A percentile compares a stretch with the other conserved stretches of the same genome.
Evolutionary conservation across 2,329 filamentous ascomycete species (phyloP).

Genomic region (Fusarium sp.): DNA sequence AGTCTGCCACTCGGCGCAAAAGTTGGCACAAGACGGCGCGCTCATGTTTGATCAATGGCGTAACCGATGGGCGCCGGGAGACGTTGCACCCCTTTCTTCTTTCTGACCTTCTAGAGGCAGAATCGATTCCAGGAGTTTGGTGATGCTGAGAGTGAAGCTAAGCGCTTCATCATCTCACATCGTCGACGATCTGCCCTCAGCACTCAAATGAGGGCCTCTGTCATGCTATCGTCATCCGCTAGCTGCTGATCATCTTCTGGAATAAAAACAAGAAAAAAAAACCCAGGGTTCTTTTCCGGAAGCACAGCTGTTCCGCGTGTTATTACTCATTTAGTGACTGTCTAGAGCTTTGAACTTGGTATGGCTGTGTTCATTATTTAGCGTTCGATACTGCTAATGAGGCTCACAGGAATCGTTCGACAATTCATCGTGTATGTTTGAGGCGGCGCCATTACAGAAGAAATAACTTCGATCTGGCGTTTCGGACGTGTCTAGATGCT

Average conservation of each 20-base stretch:
- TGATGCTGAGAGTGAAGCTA: conserved; percentile 18
- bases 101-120: conserved; percentile 29
- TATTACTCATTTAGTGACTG: background rate
- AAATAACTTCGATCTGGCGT: conserved; percentile 14
- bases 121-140: conserved; percentile 32
- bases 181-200: conserved; percentile 18
- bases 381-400: background rate
- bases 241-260: conserved; percentile 22
- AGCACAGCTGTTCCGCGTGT: background rate
- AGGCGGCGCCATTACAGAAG: conserved; percentile 28
- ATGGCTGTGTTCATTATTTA: conserved; percentile 9
- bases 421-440: conserved; percentile 10
- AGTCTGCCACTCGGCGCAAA: conserved; percentile 36
- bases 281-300: conserved; percentile 22
- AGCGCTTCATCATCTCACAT: conserved; percentile 30
- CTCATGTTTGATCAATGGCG: conserved; percentile 35
- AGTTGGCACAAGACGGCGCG: conserved; percentile 34
- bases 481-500: conserved; percentile 21
- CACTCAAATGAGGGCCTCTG: conserved; percentile 15
- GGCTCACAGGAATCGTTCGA: conserved; percentile 2
- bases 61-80: conserved; percentile 24
- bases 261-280: background rate
- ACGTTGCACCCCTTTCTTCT: conserved; percentile 41
- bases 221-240: conserved; percentile 26
- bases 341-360: background rate